phyloP scores from a whole-genome alignment of 2,329 filamentous ascomycete genomes.

The Beauveria sp. region DNA sequence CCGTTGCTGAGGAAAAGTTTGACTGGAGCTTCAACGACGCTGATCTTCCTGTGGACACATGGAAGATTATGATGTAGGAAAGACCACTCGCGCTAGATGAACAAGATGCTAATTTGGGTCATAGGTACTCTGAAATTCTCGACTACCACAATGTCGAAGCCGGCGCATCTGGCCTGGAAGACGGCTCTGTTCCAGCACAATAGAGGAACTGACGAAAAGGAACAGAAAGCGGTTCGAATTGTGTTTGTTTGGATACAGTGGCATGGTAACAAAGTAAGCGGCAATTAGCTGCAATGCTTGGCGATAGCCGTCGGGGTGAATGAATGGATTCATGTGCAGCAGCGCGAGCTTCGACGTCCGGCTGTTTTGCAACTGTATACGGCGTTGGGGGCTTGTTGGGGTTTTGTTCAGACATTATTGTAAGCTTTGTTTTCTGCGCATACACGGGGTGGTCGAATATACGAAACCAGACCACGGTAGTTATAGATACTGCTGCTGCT shows the following conservation, averaged over 20 bases:
- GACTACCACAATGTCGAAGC: slow-evolving; percentile 93
- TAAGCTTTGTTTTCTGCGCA: slow-evolving; percentile 7
- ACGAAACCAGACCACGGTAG: slow-evolving; percentile 5
- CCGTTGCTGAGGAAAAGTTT: slow-evolving; percentile 92
- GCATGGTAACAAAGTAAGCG: not conserved
- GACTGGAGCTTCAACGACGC: slow-evolving; percentile 99
- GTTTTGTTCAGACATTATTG: slow-evolving; percentile 10
- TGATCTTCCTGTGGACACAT: slow-evolving; percentile 95
- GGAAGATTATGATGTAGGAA: slow-evolving; percentile 99
- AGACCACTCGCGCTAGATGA: not conserved
- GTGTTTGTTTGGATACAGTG: slow-evolving; percentile 5
- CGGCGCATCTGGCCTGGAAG: slow-evolving; percentile 17
- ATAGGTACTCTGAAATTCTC: slow-evolving; percentile 95
- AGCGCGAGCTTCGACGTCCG: not conserved
- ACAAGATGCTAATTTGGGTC: not conserved
- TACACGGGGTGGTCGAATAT: slow-evolving; percentile 5
- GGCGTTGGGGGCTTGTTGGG: slow-evolving; percentile 9
- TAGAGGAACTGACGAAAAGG: not conserved
- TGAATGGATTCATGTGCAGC: slow-evolving; percentile 1
- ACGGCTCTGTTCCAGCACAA: not conserved
- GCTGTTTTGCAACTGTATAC: slow-evolving; percentile 4
- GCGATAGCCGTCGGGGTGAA: not conserved
- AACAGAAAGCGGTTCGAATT: not conserved
- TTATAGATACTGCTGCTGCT: slow-evolving; percentile 4
- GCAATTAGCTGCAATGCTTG: not conserved